Percentiles rank a stretch among this genome's conserved stretches.
phyloP scores from a whole-genome alignment of 1,139 yeast genomes.

The Suhomyces choctaworum region DNA sequence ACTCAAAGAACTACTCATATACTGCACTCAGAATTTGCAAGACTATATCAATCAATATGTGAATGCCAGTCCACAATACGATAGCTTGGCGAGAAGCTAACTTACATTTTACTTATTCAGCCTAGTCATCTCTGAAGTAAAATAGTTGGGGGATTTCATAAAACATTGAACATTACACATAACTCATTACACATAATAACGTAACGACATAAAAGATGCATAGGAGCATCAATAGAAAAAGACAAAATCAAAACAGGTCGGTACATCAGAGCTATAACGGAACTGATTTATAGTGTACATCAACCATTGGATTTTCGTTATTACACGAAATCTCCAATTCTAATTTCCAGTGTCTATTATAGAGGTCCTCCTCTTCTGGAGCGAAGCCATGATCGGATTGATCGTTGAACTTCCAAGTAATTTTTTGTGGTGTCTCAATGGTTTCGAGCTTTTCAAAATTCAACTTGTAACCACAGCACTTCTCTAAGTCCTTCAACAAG shows the following conservation, averaged over 20 bases:
- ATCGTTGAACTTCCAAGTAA: slow-evolving; percentile 56
- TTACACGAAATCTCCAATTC: slow-evolving; percentile 58
- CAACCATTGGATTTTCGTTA: slow-evolving; percentile 61
- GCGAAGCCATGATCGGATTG: slow-evolving; percentile 54
- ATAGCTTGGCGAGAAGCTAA: slow-evolving; percentile 36
- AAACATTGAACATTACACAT: slow-evolving; percentile 4
- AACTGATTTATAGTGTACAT: slow-evolving; percentile 55
- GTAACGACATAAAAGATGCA: slow-evolving; percentile 5
- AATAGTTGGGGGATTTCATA: background rate
- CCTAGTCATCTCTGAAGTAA: background rate
- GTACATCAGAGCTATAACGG: too few species aligned
- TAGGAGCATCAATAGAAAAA: background rate
- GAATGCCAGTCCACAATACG: slow-evolving; percentile 64
- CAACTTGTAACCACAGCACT: slow-evolving; percentile 58
- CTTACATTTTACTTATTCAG: background rate
- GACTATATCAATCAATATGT: slow-evolving; percentile 50
- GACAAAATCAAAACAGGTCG: background rate
- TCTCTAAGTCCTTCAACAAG: slow-evolving; percentile 63
- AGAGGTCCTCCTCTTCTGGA: slow-evolving; percentile 45
- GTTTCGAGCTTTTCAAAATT: slow-evolving; percentile 52
- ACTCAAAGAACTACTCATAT: slow-evolving; percentile 54
- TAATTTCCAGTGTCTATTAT: slow-evolving; percentile 56
- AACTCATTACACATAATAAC: slow-evolving; percentile 9
- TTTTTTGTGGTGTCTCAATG: slow-evolving; percentile 43
- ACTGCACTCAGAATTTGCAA: slow-evolving; percentile 49